Conservation (phyloP, 257 asterid genomes). For the Dorcoceras hygrometricum region DNA sequence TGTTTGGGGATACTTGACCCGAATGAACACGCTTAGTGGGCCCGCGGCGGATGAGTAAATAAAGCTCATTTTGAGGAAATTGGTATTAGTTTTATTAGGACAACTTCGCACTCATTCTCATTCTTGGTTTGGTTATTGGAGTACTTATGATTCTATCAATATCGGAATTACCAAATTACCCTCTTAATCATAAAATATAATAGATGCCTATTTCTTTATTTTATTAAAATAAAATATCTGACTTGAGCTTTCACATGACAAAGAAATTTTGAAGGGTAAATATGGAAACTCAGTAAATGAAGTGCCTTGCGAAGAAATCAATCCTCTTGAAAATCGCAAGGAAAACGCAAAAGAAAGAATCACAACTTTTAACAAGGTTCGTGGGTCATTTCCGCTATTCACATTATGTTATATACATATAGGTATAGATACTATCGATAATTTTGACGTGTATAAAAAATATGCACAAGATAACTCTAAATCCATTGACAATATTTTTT, state of each 20-base stretch:
- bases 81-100: not conserved
- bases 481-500: too few relatives aligned
- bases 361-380: conserved; percentile 18
- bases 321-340: conserved; percentile 24
- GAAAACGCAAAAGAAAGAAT: conserved; percentile 40
- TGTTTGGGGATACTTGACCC: conserved; percentile 30
- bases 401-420: not conserved
- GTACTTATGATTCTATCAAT: not conserved
- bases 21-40: conserved; percentile 41
- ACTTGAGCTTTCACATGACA: not conserved
- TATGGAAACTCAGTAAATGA: conserved; percentile 10
- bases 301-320: conserved; percentile 35
- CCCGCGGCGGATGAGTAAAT: conserved; percentile 18
- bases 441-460: too few relatives aligned
- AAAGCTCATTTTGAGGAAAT: conserved; percentile 23
- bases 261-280: conserved; percentile 12
- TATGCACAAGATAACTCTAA: too few relatives aligned
- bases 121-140: not conserved
- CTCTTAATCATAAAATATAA: not conserved
- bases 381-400: not conserved
- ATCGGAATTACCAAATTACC: not conserved
- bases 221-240: not conserved
- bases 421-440: too few relatives aligned
- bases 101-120: conserved; percentile 25
- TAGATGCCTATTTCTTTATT: too few relatives aligned